Base-by-base conservation (phyloP, 805 yeast species). In the Suhomyces tanzawaensis region DNA sequence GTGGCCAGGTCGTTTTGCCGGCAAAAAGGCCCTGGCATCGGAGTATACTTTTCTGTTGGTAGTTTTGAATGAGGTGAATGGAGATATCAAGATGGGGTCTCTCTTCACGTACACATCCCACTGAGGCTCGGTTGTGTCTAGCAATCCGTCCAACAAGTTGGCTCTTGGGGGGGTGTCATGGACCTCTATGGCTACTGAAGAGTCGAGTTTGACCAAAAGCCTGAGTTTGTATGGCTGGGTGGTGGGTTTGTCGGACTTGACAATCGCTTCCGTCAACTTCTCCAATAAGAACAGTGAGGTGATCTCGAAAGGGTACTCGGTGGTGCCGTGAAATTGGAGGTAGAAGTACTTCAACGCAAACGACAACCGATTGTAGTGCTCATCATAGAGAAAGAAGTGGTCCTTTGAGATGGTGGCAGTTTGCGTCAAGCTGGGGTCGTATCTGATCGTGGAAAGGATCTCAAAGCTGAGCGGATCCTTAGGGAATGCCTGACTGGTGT, bases 11-110 rank as follows among this genome's bases (percentile, higher is more conserved):
- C 62, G 55, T 7, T 45, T 45, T 1, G 66, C 64, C 13, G 73
- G 58, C 21, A 77, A 52, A 29, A 62, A 47, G 30, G 87, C 64
- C 40, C 97, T 64, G 0, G 95, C 83, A 2, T 56, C 68, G 30
- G 66, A 73, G 56, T 90, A 89, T 32, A 71, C 77, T 3, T 64
- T 66, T 45, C 99, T 69, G 17, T 69, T 61, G 0, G 96, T 85
- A 0, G 98, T 91, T 57, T 91, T 91, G 63, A 89, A 84, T 4
- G 95, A 82, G 0, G 96, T 87, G 60, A 85, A 86, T 2, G 86
- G 85, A 2, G 95, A 77, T 1, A 78, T 72, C 30, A 72, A 46
- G 1, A 76, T 69, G 1, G 79, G 68, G 21, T 69, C 59, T 0
- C 65, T 52, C 53, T 85, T 91, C 3, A 89, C 51, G 49, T 77